Percentiles rank a stretch among this genome's conserved stretches.
phyloP scores from a whole-genome alignment of 306 rosid species.

The Nissolia schottii region DNA sequence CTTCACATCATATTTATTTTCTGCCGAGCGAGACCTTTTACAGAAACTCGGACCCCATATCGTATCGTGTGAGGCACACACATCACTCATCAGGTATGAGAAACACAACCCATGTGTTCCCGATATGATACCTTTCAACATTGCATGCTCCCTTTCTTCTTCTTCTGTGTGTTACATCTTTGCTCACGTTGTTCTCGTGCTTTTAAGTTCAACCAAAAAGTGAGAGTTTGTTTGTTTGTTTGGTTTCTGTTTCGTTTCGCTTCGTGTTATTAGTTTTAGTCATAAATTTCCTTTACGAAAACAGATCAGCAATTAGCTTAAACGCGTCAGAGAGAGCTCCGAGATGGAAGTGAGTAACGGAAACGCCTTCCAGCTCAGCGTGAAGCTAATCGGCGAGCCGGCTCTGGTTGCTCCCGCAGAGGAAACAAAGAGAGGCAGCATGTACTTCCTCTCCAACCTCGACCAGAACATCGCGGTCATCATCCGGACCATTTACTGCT shows the following conservation, averaged over 20 bases:
- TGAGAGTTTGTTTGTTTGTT: no score
- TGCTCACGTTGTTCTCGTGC: slow-evolving; percentile 16
- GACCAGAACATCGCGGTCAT: slow-evolving; percentile 84
- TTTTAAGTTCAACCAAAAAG: neutral
- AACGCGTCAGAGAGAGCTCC: no score
- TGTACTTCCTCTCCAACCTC: slow-evolving; percentile 77
- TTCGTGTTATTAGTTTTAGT: no score
- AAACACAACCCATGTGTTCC: slow-evolving; percentile 22
- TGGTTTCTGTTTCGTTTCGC: no score
- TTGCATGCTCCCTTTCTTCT: neutral
- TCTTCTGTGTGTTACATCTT: neutral
- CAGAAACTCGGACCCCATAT: neutral
- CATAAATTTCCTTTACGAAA: no score
- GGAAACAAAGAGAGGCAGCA: slow-evolving; percentile 68
- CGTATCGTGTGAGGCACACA: slow-evolving; percentile 21
- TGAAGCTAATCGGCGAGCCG: slow-evolving; percentile 47
- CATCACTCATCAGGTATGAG: slow-evolving; percentile 21
- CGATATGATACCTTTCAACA: neutral
- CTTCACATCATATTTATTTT: slow-evolving; percentile 29
- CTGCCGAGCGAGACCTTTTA: neutral
- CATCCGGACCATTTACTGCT: slow-evolving; percentile 72
- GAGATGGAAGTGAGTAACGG: slow-evolving; percentile 42
- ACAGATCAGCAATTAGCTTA: no score
- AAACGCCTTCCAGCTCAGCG: slow-evolving; percentile 33
- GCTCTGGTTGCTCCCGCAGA: slow-evolving; percentile 58